Evolutionary conservation across 2,329 filamentous ascomycete genomes (phyloP), one percentile per base, ranked within the genome.

Genomic region (Emergomyces orientalis): DNA sequence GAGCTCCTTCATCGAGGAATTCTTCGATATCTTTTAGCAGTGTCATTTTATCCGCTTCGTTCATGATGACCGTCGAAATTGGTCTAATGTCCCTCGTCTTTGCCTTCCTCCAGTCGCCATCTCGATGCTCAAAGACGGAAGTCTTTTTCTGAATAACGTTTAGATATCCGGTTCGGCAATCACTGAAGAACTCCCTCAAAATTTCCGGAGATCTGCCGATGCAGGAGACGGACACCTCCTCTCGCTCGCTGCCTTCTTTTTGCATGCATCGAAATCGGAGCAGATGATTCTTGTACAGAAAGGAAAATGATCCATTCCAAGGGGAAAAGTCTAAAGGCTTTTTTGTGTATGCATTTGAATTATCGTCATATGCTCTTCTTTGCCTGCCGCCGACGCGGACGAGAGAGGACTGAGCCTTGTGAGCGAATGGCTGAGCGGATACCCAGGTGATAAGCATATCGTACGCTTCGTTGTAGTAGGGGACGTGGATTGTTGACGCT

Each of bases 201-300:
- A 32, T 32, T 32, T n/a, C n/a, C n/a, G n/a, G n/a, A n/a, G 39
- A 58, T 41, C 25, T n/a, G n/a, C 22, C 3, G n/a, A 58, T 41
- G 25, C 25, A 59, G n/a, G 14, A 59, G 19, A 59, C 9, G 19
- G 27, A 45, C 7, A 59, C 27, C 5, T 59, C 41, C 22, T 45
- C 7, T 8, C n/a, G n/a, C n/a, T n/a, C n/a, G n/a, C n/a, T 45
- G 37, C 7, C 13, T 30, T 43, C 56, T 59, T 59, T 59, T 45
- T 3, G 14, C 22, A 27, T 8, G 13, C 41, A 59, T 65, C 60
- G 65, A 70, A 67, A 65, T 60, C 70, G 39, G 63, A 71, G 64
- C 57, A 69, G 45, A 71, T 69, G 59, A 66, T 66, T 65, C 56
- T 69, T 69, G 49, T 68, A 69, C 63, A 19, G 63, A 45, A 69